Conservation (phyloP, 495 filamentous ascomycete genomes). For the Cenococcum geophilum region DNA sequence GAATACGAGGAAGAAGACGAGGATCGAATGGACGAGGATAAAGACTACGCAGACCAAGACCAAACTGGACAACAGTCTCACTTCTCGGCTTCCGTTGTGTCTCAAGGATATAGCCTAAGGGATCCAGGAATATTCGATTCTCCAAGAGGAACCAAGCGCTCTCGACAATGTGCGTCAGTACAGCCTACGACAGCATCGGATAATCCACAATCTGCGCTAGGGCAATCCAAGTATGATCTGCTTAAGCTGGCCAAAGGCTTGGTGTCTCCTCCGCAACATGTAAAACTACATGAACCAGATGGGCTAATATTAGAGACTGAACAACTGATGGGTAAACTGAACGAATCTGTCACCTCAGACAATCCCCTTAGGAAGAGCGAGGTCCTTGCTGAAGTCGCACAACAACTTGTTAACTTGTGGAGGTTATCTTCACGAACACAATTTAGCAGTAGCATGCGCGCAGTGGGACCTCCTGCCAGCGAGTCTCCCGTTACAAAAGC, state of each 20-base stretch:
- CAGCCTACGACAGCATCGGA: background rate
- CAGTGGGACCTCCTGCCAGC: slow-evolving; percentile 52
- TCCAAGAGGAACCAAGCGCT: background rate
- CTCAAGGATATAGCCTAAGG: background rate
- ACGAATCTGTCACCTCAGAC: slow-evolving; percentile 9
- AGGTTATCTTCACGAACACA: slow-evolving; percentile 41
- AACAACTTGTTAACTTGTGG: slow-evolving; percentile 56
- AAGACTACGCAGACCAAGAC: slow-evolving; percentile 47
- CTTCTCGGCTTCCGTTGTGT: background rate
- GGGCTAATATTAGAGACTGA: slow-evolving; percentile 24
- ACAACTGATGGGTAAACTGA: slow-evolving; percentile 33
- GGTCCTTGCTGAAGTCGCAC: slow-evolving; percentile 42
- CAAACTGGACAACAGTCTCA: slow-evolving; percentile 31
- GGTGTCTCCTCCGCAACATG: background rate
- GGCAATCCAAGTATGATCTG: slow-evolving; percentile 24
- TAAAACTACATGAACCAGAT: slow-evolving; percentile 16
- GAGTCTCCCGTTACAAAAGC: slow-evolving; percentile 61
- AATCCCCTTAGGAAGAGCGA: slow-evolving; percentile 7
- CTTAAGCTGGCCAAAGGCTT: slow-evolving; percentile 22
- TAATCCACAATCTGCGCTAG: slow-evolving; percentile 7
- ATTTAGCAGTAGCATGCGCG: background rate
- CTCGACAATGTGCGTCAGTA: background rate
- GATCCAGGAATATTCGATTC: slow-evolving; percentile 10
- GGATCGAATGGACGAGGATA: slow-evolving; percentile 42
- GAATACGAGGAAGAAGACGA: slow-evolving; percentile 31